phyloP scores from a whole-genome alignment of 148 eudicot species.

The Rheum nobile region DNA sequence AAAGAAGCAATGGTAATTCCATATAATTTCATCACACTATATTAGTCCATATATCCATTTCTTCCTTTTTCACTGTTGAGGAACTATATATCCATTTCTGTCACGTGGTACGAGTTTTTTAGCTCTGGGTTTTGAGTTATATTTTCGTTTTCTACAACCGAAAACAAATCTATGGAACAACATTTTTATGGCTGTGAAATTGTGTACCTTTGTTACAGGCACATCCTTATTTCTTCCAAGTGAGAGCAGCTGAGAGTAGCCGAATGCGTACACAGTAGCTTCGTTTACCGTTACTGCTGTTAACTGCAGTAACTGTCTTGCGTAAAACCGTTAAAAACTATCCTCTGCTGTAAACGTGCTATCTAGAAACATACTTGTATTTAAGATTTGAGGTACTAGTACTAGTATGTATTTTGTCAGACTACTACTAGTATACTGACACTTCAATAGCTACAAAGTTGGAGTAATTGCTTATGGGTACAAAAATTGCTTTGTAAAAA shows the following conservation, averaged over 20 bases:
- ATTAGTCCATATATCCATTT: not conserved
- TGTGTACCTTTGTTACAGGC: slow-evolving; percentile 31
- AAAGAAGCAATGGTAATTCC: slow-evolving; percentile 89
- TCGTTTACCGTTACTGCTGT: not conserved
- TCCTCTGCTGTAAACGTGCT: not conserved
- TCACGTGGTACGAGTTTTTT: not conserved
- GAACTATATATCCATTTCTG: not conserved
- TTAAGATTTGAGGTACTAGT: no score
- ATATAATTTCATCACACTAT: not conserved
- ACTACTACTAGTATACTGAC: not conserved
- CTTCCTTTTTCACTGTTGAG: no score
- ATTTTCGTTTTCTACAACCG: not conserved
- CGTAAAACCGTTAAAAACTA: not conserved
- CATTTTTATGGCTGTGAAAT: not conserved
- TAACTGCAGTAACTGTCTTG: not conserved
- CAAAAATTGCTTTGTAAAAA: no score
- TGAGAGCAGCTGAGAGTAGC: slow-evolving; percentile 86
- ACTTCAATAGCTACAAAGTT: not conserved
- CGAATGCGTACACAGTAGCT: slow-evolving; percentile 61
- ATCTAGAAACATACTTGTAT: not conserved
- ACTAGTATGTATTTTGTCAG: no score
- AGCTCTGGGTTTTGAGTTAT: not conserved
- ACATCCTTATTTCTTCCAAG: slow-evolving; percentile 85
- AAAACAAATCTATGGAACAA: no score
- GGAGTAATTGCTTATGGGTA: no score